phyloP scores from a whole-genome alignment of 2,329 filamentous ascomycete genomes.

The Didymella glomerata region DNA sequence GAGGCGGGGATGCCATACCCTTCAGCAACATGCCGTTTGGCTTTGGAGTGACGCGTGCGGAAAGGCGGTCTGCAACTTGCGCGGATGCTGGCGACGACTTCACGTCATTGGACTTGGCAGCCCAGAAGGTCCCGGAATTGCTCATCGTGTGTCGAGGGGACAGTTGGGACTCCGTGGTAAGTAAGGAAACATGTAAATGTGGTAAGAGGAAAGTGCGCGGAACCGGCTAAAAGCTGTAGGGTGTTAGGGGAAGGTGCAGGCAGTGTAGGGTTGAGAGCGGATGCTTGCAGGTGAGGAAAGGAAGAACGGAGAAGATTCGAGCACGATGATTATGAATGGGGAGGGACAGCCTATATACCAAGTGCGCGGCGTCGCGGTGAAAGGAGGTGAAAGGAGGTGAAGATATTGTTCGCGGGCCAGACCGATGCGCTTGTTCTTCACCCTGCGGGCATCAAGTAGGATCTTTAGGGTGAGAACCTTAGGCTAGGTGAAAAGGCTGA shows the following conservation, averaged over 20 bases:
- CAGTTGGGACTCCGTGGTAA: neutral
- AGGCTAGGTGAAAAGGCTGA: too few relatives aligned
- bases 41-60: neutral
- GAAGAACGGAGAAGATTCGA: neutral
- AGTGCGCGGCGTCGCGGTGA: neutral
- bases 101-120: constrained; percentile 7
- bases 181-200: neutral
- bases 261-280: neutral
- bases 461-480: too few relatives aligned
- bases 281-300: neutral
- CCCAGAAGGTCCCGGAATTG: constrained; percentile 10
- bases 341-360: neutral
- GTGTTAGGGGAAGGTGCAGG: neutral
- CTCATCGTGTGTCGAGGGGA: neutral
- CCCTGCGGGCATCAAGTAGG: too few relatives aligned
- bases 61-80: neutral
- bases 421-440: too few relatives aligned
- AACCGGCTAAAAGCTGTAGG: too few relatives aligned
- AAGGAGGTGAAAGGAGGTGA: neutral
- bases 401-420: neutral
- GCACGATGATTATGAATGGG: neutral
- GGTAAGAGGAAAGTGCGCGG: neutral
- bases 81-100: neutral
- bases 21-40: neutral
- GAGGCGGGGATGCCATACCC: neutral